Base-by-base conservation (phyloP, 192 early-diverging fungal species). In the Endogone sp. region DNA sequence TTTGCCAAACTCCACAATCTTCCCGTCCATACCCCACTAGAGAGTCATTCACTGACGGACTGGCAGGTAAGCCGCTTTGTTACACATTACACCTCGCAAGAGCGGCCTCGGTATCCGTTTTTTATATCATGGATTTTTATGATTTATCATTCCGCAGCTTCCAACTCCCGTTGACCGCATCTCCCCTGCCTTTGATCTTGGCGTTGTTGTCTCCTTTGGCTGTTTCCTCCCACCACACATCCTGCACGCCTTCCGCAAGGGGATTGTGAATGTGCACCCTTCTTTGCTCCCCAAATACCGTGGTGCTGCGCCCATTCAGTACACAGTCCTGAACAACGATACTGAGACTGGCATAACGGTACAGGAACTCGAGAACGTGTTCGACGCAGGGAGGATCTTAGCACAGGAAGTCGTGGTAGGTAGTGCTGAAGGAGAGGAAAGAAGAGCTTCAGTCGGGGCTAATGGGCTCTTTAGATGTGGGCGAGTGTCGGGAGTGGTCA, bases 121-220 rank as follows among this genome's bases (percentile, higher is more conserved):
- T n/a, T n/a, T n/a, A n/a, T n/a, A n/a, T n/a, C n/a, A n/a, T n/a
- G n/a, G n/a, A n/a, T n/a, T n/a, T n/a, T n/a, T n/a, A n/a, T n/a
- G n/a, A n/a, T n/a, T n/a, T n/a, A n/a, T n/a, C n/a, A n/a, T n/a
- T n/a, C n/a, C n/a, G n/a, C n/a, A n/a, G 29, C 29, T 37, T 27
- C n/a, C 26, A 66, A 29, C 58, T 25, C 54, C 63, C n/a, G n/a
- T n/a, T n/a, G n/a, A n/a, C 59, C 64, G 32, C 13, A 27, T 66
- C 58, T 54, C n/a, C 65, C 54, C 56, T 56, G 58, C 58, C 49
- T 96, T 89, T 72, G 92, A 95, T 75, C 77, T 98, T 37, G 96
- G 91, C 8, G 80, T 96, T 0, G 95, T 96, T n/a, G 92, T 96
- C 0, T 96, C 94, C 1, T 98, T 97, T 84, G 95, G 96, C 4